These are phyloP conservation scores for Fusarium chuoi DNA, from an alignment of 2,329 filamentous ascomycete genomes.

Conservation along the genomic window DNA sequence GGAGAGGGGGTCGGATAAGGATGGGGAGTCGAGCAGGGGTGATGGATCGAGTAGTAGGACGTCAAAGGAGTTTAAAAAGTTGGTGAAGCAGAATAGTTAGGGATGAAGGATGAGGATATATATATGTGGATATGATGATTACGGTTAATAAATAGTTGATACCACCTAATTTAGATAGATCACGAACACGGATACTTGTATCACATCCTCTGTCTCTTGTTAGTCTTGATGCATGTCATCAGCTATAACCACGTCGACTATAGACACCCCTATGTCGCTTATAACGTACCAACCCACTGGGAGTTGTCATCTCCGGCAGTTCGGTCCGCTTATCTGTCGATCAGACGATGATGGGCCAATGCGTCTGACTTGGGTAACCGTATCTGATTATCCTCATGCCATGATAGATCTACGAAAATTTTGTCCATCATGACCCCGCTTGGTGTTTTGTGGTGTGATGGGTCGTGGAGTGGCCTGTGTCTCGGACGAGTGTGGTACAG, in stretches of 20 bases:
- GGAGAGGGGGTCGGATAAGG: background rate
- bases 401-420: background rate
- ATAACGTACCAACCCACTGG: background rate
- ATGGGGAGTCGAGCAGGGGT: conserved; percentile 8
- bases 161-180: conserved; percentile 14
- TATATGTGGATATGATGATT: conserved; percentile 22
- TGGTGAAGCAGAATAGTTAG: conserved; percentile 16
- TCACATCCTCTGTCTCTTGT: background rate
- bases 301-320: background rate
- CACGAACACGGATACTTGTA: background rate
- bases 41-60: conserved; percentile 25
- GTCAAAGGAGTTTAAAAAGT: conserved; percentile 22
- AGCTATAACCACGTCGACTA: background rate
- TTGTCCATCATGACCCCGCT: background rate
- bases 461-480: conserved; percentile 18
- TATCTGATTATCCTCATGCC: background rate
- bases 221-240: background rate
- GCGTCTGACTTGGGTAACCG: background rate
- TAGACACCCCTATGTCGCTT: background rate
- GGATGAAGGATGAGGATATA: background rate
- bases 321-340: conserved; percentile 9
- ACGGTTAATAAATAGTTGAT: conserved; percentile 23
- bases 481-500: conserved; percentile 1
- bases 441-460: conserved; percentile 1
- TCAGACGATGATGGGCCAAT: conserved; percentile 8